Evolutionary conservation across 805 yeast species (phyloP).

Genomic region (Brettanomyces custersianus): DNA sequence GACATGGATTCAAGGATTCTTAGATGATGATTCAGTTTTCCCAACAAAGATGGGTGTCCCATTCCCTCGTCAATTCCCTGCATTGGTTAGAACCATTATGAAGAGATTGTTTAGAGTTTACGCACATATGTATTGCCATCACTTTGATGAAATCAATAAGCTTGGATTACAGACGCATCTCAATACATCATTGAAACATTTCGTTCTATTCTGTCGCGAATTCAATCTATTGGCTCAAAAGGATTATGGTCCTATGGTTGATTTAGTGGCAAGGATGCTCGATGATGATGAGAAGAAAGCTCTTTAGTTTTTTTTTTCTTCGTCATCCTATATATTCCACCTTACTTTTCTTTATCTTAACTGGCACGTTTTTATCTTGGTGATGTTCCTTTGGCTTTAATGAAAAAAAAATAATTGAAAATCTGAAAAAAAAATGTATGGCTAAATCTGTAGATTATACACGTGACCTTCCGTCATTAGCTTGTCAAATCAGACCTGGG

Average conservation of each 20-base stretch:
- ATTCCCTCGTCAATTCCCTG: slow-evolving; percentile 76
- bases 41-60: slow-evolving; percentile 90
- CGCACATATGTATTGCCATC: slow-evolving; percentile 97
- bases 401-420: too few relatives aligned
- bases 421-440: too few relatives aligned
- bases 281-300: slow-evolving; percentile 22
- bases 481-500: too few relatives aligned
- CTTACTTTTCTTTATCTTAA: background rate
- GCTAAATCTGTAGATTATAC: slow-evolving; percentile 3
- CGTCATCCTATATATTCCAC: background rate
- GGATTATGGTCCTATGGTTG: slow-evolving; percentile 90
- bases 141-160: slow-evolving; percentile 90
- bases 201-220: slow-evolving; percentile 78
- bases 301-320: background rate
- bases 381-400: background rate
- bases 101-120: slow-evolving; percentile 89
- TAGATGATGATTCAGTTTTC: slow-evolving; percentile 84
- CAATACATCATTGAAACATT: slow-evolving; percentile 91
- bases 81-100: slow-evolving; percentile 75
- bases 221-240: slow-evolving; percentile 66
- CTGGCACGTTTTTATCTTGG: background rate
- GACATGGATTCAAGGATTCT: slow-evolving; percentile 90
- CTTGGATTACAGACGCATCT: slow-evolving; percentile 86
- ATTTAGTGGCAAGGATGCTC: slow-evolving; percentile 64
- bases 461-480: slow-evolving; percentile 17